These are phyloP conservation scores for Lichina pygmaea DNA, from an alignment of 495 filamentous ascomycete genomes.

Conservation along the genomic window DNA sequence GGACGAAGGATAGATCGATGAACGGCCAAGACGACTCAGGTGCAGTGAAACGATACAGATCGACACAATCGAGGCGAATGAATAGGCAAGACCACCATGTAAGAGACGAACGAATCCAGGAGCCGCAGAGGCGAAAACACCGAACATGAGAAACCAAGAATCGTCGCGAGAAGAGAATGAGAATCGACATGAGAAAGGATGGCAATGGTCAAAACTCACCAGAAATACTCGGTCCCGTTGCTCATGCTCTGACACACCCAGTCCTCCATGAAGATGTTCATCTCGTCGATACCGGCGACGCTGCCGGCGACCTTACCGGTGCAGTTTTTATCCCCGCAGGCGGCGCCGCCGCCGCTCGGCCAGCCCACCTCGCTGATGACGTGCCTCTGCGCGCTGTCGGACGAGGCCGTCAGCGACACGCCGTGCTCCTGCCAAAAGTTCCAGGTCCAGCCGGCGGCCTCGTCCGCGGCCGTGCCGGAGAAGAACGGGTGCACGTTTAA, in stretches of 20 bases:
- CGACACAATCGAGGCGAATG: too few species aligned
- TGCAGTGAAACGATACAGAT: too few species aligned
- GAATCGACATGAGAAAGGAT: too few species aligned
- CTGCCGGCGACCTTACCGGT: conserved; percentile 24
- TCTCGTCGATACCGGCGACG: conserved; percentile 53
- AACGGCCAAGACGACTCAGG: too few species aligned
- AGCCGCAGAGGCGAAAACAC: too few species aligned
- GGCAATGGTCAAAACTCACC: conserved; percentile 32
- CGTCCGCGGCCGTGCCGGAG: conserved; percentile 38
- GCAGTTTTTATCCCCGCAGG: conserved; percentile 39
- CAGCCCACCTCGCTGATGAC: conserved; percentile 83
- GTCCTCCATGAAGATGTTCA: conserved; percentile 67
- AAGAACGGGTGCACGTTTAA: conserved; percentile 97
- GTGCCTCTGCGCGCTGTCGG: conserved; percentile 14
- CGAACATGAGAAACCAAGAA: neutral
- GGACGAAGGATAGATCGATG: too few species aligned
- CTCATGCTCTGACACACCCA: conserved; percentile 61
- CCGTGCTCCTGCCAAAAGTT: conserved; percentile 48
- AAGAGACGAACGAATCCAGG: too few species aligned
- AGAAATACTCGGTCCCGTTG: conserved; percentile 79
- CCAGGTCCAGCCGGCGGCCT: conserved; percentile 62
- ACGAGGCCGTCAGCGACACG: conserved; percentile 23
- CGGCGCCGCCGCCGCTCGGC: conserved; percentile 63
- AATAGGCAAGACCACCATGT: too few species aligned
- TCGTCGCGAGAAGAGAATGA: too few species aligned